Conservation (phyloP, 2,329 filamentous ascomycete species). For the Trichoderma sp. region DNA sequence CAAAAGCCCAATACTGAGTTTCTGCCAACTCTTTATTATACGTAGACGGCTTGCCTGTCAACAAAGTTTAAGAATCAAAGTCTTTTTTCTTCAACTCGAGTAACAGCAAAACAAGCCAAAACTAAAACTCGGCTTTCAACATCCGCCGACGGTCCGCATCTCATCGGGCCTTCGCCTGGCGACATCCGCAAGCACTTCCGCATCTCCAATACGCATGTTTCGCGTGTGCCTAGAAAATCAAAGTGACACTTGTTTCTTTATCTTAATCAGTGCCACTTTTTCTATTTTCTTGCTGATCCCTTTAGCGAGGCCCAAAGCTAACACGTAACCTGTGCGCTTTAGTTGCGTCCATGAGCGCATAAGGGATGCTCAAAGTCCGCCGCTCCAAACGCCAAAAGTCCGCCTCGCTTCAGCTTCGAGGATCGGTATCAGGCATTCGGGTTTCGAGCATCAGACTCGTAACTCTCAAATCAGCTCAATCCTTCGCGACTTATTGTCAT, state of each 20-base stretch:
- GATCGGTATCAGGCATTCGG: neutral
- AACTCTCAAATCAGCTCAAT: neutral
- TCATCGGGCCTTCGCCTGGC: conserved; percentile 13
- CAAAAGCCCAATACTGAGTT: neutral
- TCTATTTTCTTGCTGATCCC: neutral
- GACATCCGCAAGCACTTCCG: conserved; percentile 4
- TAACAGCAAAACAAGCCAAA: neutral
- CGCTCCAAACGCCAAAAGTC: neutral
- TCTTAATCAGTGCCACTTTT: neutral
- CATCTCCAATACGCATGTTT: neutral
- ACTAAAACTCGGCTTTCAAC: neutral
- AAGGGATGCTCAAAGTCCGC: conserved; percentile 9
- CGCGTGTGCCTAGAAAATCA: neutral
- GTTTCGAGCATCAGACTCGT: neutral
- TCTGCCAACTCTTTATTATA: neutral
- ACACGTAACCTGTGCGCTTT: neutral
- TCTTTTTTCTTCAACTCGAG: neutral
- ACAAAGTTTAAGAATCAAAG: no score
- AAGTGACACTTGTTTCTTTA: neutral
- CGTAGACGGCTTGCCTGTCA: neutral
- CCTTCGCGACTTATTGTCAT: neutral
- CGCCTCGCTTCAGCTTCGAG: conserved; percentile 3
- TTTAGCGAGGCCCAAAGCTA: neutral
- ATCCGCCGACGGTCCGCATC: conserved; percentile 22
- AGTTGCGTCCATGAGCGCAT: neutral